A percentile compares a stretch with the other conserved stretches of the same genome.
Conservation (phyloP, 208 protist species). For the Paratrypanosoma confusum region DNA sequence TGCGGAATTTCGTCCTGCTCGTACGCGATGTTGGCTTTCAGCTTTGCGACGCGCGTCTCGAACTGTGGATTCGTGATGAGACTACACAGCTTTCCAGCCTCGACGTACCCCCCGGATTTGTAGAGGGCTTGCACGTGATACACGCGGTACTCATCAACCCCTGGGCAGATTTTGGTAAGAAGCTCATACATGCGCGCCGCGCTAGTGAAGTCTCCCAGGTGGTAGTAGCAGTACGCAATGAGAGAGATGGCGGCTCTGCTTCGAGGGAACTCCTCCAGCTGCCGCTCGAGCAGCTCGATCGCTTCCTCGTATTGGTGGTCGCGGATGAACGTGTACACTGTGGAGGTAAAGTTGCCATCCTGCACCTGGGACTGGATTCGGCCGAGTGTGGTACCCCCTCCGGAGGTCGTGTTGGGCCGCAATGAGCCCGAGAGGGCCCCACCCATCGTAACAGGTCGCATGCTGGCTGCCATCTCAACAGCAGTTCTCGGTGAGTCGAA, state of each 20-base stretch:
- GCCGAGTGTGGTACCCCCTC: slow-evolving; percentile 84
- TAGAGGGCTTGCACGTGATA: slow-evolving; percentile 94
- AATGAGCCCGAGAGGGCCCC: slow-evolving; percentile 16
- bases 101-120: slow-evolving; percentile 88
- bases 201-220: slow-evolving; percentile 85
- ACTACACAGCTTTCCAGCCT: slow-evolving; percentile 75
- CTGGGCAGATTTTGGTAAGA: slow-evolving; percentile 85
- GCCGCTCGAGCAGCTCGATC: slow-evolving; percentile 74
- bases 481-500: slow-evolving; percentile 12
- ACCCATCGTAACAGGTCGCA: slow-evolving; percentile 42
- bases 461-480: slow-evolving; percentile 37
- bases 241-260: slow-evolving; percentile 93
- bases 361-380: slow-evolving; percentile 83
- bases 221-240: slow-evolving; percentile 95
- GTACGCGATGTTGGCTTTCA: slow-evolving; percentile 88
- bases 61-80: slow-evolving; percentile 81
- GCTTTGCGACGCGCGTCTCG: slow-evolving; percentile 64
- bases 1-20: slow-evolving; percentile 88
- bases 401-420: slow-evolving; percentile 72
- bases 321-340: slow-evolving; percentile 90
- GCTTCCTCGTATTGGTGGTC: slow-evolving; percentile 92
- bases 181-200: slow-evolving; percentile 86
- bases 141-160: slow-evolving; percentile 92
- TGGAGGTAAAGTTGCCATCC: slow-evolving; percentile 93
- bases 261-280: slow-evolving; percentile 91